phyloP scores from a whole-genome alignment of 2,329 filamentous ascomycete species.

The Trichoderma pleuroti region DNA sequence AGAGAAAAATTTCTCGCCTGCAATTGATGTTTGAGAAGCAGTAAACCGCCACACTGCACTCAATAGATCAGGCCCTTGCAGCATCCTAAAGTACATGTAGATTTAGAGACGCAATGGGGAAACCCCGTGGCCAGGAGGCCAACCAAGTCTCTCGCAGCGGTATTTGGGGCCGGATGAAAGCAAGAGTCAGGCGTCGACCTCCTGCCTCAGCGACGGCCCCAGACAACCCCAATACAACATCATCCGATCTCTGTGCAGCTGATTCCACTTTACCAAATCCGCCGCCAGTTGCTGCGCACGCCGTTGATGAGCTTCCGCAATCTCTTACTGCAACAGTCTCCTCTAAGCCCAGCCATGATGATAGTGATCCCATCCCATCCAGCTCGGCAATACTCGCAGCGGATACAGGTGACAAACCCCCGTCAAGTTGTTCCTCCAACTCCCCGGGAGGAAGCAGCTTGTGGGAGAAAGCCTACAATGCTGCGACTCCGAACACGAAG shows the following conservation, averaged over 20 bases:
- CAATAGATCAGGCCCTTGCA: background rate
- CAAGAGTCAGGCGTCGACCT: background rate
- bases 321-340: background rate
- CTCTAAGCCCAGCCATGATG: fast-evolving
- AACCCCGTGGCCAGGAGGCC: background rate
- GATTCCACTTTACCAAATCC: background rate
- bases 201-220: background rate
- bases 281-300: background rate
- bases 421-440: background rate
- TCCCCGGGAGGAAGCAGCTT: background rate
- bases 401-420: background rate
- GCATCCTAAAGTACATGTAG: background rate
- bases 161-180: background rate
- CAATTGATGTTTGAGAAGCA: background rate
- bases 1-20: background rate
- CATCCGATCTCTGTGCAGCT: background rate
- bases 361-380: background rate
- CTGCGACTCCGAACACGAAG: background rate
- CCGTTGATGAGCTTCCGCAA: background rate
- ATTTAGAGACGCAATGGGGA: background rate
- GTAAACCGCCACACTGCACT: background rate
- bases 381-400: background rate
- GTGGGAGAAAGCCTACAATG: background rate
- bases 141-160: fast-evolving
- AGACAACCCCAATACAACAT: background rate